Evolutionary conservation across 208 protist genomes (phyloP), one percentile per base, ranked within the genome.

Genomic region (Trypanosoma theileri): DNA sequence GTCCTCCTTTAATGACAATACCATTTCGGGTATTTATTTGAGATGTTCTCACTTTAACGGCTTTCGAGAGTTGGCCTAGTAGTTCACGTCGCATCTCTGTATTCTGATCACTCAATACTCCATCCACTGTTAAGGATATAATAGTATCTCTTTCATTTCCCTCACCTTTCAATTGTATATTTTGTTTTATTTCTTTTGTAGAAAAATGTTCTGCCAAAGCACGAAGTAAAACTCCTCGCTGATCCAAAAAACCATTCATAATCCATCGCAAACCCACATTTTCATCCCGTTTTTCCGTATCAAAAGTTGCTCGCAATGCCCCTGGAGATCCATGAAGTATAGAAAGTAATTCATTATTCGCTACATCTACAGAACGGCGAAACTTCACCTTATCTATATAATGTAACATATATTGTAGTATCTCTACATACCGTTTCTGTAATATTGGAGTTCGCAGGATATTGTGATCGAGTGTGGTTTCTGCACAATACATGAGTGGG

Each of bases 401-500:
- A 3, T 50, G 40, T 48, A 77, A n/a, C 21, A 76, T 6, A 35
- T 59, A n/a, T 46, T 9, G 24, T n/a, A 80, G 28, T 28, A 63
- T 53, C 12, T 69, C 42, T 11, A 35, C 10, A 44, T 80, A 80
- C 3, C 61, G 16, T 21, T 24, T 40, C 10, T 45, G 0, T 12
- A 80, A 46, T 0, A 1, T 0, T 41, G 28, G 46, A 1, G 21
- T 41, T 0, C 28, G 51, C 6, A 60, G n/a, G 50, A 80, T 76
- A 10, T 21, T 35, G 17, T 76, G n/a, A 41, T 80, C 75, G n/a
- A 80, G 24, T 9, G 26, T 61, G 21, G 75, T 45, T 42, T 80
- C 75, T 13, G 70, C 65, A 53, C 75, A 80, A 59, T 58, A 80
- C 31, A 77, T 70, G 13, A 73, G 13, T 17, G 50, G 31, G 31